A percentile compares a stretch with the other conserved stretches of the same genome.
Evolutionary conservation across 164 flowering plant genomes (phyloP).

Genomic region (Cinnamomum micranthum): DNA sequence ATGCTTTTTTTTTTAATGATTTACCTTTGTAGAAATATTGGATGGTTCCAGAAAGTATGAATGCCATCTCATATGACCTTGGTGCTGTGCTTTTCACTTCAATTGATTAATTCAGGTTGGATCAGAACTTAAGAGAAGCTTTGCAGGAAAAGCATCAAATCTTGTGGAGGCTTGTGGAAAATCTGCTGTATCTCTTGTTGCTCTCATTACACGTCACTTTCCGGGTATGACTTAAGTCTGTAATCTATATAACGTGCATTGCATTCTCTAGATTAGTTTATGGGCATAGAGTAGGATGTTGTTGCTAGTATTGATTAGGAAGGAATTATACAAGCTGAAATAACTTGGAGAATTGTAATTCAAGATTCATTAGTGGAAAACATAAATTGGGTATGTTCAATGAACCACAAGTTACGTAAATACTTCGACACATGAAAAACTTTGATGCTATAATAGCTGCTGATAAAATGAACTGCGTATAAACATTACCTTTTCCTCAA

Average conservation of each 20-base stretch:
- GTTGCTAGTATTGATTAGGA: not conserved
- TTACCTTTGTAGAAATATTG: not conserved
- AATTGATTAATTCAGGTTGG: conserved; percentile 58
- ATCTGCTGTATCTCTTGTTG: conserved; percentile 82
- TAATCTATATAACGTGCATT: not conserved
- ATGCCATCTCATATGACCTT: not conserved
- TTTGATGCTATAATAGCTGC: too few species aligned
- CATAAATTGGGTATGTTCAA: not conserved
- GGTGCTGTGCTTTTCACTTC: not conserved
- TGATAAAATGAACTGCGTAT: too few species aligned
- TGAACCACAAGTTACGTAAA: not conserved
- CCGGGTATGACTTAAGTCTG: conserved; percentile 50
- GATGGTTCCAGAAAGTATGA: not conserved
- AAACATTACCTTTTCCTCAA: too few species aligned
- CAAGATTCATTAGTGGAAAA: not conserved
- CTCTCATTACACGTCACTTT: conserved; percentile 70
- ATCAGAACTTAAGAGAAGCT: conserved; percentile 63
- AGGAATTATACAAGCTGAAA: not conserved
- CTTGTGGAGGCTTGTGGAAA: conserved; percentile 76
- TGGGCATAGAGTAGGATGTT: not conserved
- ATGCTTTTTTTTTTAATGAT: not conserved
- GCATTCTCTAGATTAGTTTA: not conserved
- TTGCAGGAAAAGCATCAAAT: conserved; percentile 84
- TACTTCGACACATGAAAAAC: not conserved
- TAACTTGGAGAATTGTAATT: not conserved